Percentiles rank a stretch among this genome's conserved stretches.
phyloP scores from a whole-genome alignment of 2,329 filamentous ascomycete species.

The Penicillium sp. region DNA sequence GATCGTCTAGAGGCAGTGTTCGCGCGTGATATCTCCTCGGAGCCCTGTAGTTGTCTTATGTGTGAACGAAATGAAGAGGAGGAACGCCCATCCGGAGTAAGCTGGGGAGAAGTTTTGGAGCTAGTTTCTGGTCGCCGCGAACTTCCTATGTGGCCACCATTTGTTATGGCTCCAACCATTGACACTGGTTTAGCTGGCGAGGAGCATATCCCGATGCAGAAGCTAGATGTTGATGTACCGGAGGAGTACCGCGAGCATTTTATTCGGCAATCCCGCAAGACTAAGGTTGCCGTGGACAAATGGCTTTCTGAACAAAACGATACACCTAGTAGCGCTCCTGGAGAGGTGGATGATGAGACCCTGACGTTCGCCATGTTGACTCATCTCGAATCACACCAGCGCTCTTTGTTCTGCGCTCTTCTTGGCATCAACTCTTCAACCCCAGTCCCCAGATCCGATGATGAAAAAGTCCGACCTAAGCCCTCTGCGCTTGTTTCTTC shows the following conservation, averaged over 20 bases:
- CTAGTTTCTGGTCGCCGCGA: constrained; percentile 86
- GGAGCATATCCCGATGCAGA: constrained; percentile 63
- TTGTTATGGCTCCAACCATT: constrained; percentile 64
- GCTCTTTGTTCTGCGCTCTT: constrained; percentile 79
- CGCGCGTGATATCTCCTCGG: constrained; percentile 81
- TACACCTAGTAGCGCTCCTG: constrained; percentile 70
- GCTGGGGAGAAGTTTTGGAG: constrained; percentile 95
- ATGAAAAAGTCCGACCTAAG: constrained; percentile 65
- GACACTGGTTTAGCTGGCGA: constrained; percentile 58
- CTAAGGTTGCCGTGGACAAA: constrained; percentile 83
- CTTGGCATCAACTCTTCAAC: constrained; percentile 61
- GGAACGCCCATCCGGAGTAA: constrained; percentile 65
- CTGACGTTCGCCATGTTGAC: constrained; percentile 91
- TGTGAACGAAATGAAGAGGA: constrained; percentile 66
- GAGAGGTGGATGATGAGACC: constrained; percentile 92
- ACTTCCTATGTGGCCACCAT: constrained; percentile 85
- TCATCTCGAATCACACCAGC: constrained; percentile 72
- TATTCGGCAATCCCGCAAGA: constrained; percentile 87
- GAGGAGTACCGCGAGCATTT: constrained; percentile 94
- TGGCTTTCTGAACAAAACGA: constrained; percentile 84
- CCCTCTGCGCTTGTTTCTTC: constrained; percentile 74
- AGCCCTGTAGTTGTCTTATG: constrained; percentile 84
- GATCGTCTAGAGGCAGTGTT: constrained; percentile 94
- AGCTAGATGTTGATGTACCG: constrained; percentile 90
- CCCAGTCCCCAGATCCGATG: constrained; percentile 61